A percentile compares a stretch with the other conserved stretches of the same genome.
Evolutionary conservation across 2,329 filamentous ascomycete genomes (phyloP).

Genomic region (Echinosphaeria canescens): DNA sequence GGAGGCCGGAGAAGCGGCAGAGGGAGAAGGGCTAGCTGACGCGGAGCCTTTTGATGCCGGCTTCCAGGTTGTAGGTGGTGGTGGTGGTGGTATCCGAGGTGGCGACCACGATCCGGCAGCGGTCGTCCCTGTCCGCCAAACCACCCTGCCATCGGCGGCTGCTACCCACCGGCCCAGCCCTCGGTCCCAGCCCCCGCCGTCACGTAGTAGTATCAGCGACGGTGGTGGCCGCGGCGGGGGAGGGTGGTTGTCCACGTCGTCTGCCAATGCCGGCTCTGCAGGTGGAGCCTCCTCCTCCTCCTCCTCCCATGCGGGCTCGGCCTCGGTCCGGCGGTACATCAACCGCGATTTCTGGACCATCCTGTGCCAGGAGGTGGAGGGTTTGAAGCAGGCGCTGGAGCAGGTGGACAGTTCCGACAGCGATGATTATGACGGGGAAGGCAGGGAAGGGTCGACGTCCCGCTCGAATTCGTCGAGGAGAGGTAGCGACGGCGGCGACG

Average conservation of each 20-base stretch:
- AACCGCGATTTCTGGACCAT: constrained; percentile 21
- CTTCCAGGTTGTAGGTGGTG: background rate
- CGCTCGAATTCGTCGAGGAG: no score
- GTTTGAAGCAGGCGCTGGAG: constrained; percentile 19
- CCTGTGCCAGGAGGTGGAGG: constrained; percentile 19
- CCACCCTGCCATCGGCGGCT: background rate
- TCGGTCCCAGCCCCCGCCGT: no score
- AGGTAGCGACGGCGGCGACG: no score
- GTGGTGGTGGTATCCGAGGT: background rate
- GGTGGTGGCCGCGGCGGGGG: no score
- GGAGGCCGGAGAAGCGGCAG: no score
- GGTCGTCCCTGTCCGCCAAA: background rate
- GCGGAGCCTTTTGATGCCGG: constrained; percentile 11
- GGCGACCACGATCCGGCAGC: background rate
- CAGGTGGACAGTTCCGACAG: constrained; percentile 17
- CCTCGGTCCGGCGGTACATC: constrained; percentile 14
- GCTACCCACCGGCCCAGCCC: no score
- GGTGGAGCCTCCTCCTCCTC: no score
- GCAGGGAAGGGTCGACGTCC: constrained; percentile 9
- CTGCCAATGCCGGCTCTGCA: no score
- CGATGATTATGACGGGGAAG: constrained; percentile 11
- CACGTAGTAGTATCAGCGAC: no score
- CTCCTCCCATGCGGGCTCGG: no score
- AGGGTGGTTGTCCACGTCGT: no score
- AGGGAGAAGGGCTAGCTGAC: no score